phyloP scores from a whole-genome alignment of 2,329 filamentous ascomycete genomes.

The Botryotinia convoluta region DNA sequence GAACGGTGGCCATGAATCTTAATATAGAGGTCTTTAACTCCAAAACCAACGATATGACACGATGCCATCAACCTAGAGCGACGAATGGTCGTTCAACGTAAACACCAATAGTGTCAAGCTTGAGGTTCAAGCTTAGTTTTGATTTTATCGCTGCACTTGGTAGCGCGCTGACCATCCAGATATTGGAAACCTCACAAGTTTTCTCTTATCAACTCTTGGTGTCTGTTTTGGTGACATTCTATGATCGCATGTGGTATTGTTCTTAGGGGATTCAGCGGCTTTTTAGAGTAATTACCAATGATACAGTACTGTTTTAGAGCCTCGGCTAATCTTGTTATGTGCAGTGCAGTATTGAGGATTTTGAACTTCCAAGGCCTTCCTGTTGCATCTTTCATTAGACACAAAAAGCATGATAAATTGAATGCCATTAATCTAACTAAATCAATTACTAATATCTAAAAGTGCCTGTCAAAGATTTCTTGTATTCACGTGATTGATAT shows the following conservation, averaged over 20 bases:
- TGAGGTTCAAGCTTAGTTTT: background rate
- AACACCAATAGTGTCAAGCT: background rate
- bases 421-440: background rate
- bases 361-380: background rate
- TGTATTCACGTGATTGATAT: background rate
- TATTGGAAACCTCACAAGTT: background rate
- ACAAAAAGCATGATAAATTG: background rate
- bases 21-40: background rate
- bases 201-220: background rate
- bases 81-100: background rate
- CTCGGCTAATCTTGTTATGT: background rate
- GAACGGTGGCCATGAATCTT: background rate
- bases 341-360: background rate
- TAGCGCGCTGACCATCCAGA: background rate
- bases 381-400: background rate
- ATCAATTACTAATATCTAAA: background rate
- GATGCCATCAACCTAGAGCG: background rate
- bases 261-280: background rate
- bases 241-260: background rate
- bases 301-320: background rate
- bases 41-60: background rate
- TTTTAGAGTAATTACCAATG: background rate
- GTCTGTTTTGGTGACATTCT: background rate
- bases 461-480: background rate
- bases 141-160: background rate